Evolutionary conservation across 2,329 filamentous ascomycete genomes (phyloP).

Genomic region (Hypoxylon sp.): DNA sequence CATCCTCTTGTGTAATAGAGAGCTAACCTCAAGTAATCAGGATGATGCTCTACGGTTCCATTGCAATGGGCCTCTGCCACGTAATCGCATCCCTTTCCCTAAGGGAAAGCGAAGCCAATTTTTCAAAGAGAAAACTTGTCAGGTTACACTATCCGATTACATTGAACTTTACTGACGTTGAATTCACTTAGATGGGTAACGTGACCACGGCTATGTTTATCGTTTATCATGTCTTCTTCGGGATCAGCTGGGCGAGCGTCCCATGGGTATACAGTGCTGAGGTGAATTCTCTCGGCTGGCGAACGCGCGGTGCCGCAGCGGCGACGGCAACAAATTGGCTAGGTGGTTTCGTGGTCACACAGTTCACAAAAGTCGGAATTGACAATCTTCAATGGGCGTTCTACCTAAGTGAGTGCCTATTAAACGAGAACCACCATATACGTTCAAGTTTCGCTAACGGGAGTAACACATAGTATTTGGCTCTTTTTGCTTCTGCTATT

Average conservation of each 20-base stretch:
- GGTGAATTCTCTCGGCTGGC: constrained; percentile 59
- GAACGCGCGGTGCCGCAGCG: constrained; percentile 58
- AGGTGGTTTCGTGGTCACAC: constrained; percentile 58
- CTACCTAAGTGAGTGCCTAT: constrained; percentile 57
- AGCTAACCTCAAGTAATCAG: constrained; percentile 35
- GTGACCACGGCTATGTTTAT: constrained; percentile 60
- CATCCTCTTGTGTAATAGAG: not conserved
- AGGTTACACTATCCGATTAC: constrained; percentile 8
- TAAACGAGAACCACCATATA: not conserved
- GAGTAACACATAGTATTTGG: constrained; percentile 45
- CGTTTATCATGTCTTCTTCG: constrained; percentile 59
- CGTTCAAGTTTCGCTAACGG: constrained; percentile 6
- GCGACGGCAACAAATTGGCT: constrained; percentile 62
- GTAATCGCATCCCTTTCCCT: constrained; percentile 56
- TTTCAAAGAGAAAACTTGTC: constrained; percentile 48
- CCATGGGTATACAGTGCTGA: constrained; percentile 59
- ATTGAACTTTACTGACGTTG: constrained; percentile 27
- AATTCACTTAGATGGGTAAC: constrained; percentile 52
- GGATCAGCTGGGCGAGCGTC: constrained; percentile 54
- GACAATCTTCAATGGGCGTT: constrained; percentile 59
- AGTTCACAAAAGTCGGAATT: constrained; percentile 60
- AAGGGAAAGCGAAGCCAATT: constrained; percentile 51
- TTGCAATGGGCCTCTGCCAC: constrained; percentile 55
- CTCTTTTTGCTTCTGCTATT: constrained; percentile 46
- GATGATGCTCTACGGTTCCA: constrained; percentile 57